Evolutionary conservation across 352 stramenopile species (phyloP).

Genomic region (Pythium aphanidermatum): DNA sequence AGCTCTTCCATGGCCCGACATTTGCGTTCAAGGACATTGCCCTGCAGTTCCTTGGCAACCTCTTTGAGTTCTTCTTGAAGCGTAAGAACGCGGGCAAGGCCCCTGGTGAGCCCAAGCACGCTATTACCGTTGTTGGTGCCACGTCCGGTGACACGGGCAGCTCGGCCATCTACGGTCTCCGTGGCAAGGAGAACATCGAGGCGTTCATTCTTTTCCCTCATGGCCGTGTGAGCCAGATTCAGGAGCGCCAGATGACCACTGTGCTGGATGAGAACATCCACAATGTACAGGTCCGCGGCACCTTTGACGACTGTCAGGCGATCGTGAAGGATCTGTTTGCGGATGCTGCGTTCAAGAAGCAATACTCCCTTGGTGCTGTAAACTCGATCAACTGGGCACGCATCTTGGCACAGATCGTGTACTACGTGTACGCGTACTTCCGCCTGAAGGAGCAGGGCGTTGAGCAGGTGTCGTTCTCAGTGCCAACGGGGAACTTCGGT

Average conservation of each 20-base stretch:
- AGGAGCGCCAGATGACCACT: constrained; percentile 99
- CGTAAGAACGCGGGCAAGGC: constrained; percentile 77
- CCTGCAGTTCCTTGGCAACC: constrained; percentile 98
- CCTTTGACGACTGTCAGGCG: constrained; percentile 99
- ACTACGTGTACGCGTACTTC: constrained; percentile 99
- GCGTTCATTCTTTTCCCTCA: constrained; percentile 98
- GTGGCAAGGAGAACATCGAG: constrained; percentile 96
- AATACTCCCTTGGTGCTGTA: constrained; percentile 94
- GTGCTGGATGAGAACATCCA: constrained; percentile 98
- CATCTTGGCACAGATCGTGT: constrained; percentile 98
- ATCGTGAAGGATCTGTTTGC: constrained; percentile 98
- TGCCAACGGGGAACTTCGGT: constrained; percentile 99
- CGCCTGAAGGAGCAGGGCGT: constrained; percentile 65
- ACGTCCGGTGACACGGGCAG: constrained; percentile 98
- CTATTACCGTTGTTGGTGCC: constrained; percentile 96
- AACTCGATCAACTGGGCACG: constrained; percentile 99
- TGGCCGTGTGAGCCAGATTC: constrained; percentile 94
- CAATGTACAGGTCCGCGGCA: constrained; percentile 92
- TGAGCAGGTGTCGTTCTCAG: constrained; percentile 89
- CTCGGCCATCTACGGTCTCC: constrained; percentile 97
- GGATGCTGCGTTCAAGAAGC: constrained; percentile 90
- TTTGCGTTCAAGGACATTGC: constrained; percentile 99
- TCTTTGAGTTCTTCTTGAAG: constrained; percentile 99
- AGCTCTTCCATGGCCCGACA: constrained; percentile 99
- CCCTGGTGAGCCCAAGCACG: constrained; percentile 40